Conservation (phyloP, 225 moss, liverwort and hornwort genomes). For the Takakia lepidozioides region DNA sequence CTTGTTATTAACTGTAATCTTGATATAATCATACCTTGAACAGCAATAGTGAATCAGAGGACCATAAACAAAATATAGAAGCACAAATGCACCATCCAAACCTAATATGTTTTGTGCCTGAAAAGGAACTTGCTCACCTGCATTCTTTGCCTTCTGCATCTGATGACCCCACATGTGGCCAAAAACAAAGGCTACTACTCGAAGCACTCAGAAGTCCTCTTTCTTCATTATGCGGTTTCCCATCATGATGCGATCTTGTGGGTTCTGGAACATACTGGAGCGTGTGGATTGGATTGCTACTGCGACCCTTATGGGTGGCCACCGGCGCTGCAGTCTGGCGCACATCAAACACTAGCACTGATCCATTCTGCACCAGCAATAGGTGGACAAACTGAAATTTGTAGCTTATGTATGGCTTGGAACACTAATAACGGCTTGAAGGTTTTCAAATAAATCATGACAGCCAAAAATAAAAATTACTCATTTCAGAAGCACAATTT, state of each 20-base stretch:
- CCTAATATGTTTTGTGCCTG: too few species aligned
- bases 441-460: too few species aligned
- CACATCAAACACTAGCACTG: conserved; percentile 58
- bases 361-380: conserved; percentile 70
- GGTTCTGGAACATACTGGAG: conserved; percentile 52
- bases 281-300: conserved; percentile 62
- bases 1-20: too few species aligned
- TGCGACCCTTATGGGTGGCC: conserved; percentile 40
- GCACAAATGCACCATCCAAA: not conserved
- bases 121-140: conserved; percentile 11
- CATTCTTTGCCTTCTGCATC: conserved; percentile 18
- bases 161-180: conserved; percentile 37
- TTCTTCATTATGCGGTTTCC: conserved; percentile 10
- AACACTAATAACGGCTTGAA: too few species aligned
- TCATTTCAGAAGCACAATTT: too few species aligned
- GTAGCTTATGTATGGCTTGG: too few species aligned
- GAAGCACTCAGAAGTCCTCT: conserved; percentile 69
- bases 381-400: too few species aligned
- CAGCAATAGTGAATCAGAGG: too few species aligned
- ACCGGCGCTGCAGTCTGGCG: conserved; percentile 67
- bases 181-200: conserved; percentile 45
- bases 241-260: conserved; percentile 9
- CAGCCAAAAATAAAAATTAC: too few species aligned
- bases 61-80: not conserved
- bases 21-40: too few species aligned